Base-by-base conservation (phyloP, 345 rosid genomes). In the Hibiscus mutabilis region DNA sequence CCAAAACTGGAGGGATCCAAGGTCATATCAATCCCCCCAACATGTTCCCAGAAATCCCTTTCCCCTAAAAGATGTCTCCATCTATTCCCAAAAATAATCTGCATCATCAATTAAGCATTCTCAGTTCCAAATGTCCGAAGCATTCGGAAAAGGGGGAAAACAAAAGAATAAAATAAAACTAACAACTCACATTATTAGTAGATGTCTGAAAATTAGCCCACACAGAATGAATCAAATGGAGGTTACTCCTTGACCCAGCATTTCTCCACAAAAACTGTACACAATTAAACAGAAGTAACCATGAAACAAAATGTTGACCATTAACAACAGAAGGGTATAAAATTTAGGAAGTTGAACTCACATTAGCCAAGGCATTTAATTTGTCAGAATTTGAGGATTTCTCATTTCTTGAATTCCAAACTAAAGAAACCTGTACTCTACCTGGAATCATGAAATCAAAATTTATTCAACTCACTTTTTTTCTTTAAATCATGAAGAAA, bases 161-260 rank as follows among this genome's bases (percentile, higher is more conserved):
- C 9, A 13, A 31, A 18, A 11, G 13, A 61, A 19, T 1, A 24
- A 69, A 71, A 53, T 44, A 13, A 13, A 66, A 13, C 18, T 62
- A 76, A 58, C 19, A 61, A 79, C 98, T 88, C 77, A 91, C 98
- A 81, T 94, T 91, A 77, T 82, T 94, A 73, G 91, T 75, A 62
- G 98, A 91, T 35, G 97, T 89, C 91, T 94, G 98, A 79, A 94
- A 94, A 83, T 94, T 94, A 66, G 90, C 98, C 98, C 98, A 94
- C 9, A 94, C 90, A 60, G 98, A 89, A 82, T 91, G 98, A 75
- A 91, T 79, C 21, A 89, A 63, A 66, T 80, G 83, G 62, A 72
- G 78, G 31, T 83, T 74, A 80, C 84, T 81, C 77, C 85, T 86
- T 56, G 87, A 83, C 24, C 97, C 98, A 71, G 93, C 95, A 73